Evolutionary conservation across 2,329 filamentous ascomycete species (phyloP).

Genomic region (Grosmannia clavigera): DNA sequence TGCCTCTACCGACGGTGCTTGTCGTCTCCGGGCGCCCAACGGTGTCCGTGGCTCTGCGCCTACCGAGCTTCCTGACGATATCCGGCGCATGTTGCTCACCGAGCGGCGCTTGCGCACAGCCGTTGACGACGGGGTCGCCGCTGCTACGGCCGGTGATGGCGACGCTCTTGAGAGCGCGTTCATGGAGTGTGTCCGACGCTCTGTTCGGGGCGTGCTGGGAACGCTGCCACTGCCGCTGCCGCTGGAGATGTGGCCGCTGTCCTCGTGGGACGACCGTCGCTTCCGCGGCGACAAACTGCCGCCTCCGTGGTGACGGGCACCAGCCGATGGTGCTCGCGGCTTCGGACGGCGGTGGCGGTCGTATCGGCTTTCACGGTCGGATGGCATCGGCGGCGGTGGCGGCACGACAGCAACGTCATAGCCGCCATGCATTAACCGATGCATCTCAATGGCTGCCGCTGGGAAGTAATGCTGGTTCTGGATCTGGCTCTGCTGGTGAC

Average conservation of each 20-base stretch:
- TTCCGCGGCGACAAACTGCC: constrained; percentile 4
- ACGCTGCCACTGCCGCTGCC: background rate
- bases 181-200: constrained; percentile 17
- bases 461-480: constrained; percentile 12
- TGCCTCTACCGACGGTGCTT: background rate
- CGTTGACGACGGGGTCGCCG: constrained; percentile 4
- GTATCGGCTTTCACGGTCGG: background rate
- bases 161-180: constrained; percentile 12
- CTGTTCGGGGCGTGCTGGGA: constrained; percentile 5
- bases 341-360: constrained; percentile 25
- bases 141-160: background rate
- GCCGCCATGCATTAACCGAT: background rate
- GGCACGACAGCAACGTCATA: background rate
- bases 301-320: constrained; percentile 27
- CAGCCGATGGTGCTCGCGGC: constrained; percentile 41
- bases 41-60: background rate
- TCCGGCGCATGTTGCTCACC: constrained; percentile 17
- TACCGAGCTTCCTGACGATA: background rate
- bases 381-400: constrained; percentile 4
- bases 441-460: background rate
- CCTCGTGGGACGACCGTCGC: background rate
- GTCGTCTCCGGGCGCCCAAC: background rate
- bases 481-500: constrained; percentile 7
- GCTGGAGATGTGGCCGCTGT: background rate
- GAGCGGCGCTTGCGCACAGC: constrained; percentile 25